Evolutionary conservation across 2,329 filamentous ascomycete species (phyloP).

Genomic region (Ophiostoma triangulosporum): DNA sequence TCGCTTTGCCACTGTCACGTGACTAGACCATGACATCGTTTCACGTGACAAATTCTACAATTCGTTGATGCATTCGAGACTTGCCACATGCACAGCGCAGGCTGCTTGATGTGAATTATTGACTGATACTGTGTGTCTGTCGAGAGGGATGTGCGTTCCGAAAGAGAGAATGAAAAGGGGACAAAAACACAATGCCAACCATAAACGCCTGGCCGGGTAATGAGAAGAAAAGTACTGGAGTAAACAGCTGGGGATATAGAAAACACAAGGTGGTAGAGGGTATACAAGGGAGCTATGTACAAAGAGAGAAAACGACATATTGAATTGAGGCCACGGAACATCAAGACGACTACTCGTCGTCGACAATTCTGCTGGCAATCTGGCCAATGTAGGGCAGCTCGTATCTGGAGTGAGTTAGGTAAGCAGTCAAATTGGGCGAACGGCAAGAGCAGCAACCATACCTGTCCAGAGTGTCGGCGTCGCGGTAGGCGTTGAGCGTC

Average conservation of each 20-base stretch:
- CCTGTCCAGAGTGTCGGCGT: slow-evolving; percentile 57
- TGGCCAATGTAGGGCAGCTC: slow-evolving; percentile 80
- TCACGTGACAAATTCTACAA: no score
- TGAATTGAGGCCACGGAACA: not conserved
- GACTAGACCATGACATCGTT: not conserved
- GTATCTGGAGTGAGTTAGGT: slow-evolving; percentile 40
- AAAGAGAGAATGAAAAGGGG: not conserved
- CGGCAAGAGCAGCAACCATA: slow-evolving; percentile 19
- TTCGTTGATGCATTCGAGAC: no score
- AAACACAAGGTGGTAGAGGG: not conserved
- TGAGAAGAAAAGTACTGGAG: not conserved
- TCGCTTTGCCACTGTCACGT: slow-evolving; percentile 5
- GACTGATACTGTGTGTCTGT: not conserved
- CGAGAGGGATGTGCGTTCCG: not conserved
- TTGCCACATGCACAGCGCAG: no score
- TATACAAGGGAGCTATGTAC: not conserved
- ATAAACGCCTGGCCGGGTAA: not conserved
- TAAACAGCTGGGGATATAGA: not conserved
- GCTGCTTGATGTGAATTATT: not conserved
- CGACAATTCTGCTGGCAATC: slow-evolving; percentile 77
- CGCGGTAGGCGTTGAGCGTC: slow-evolving; percentile 66
- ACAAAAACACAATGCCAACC: not conserved
- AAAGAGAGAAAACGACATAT: not conserved
- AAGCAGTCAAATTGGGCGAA: not conserved
- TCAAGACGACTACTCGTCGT: slow-evolving; percentile 48